These are phyloP conservation scores for Adenanthera pavonina DNA, from an alignment of 306 rosid genomes.

Conservation along the genomic window DNA sequence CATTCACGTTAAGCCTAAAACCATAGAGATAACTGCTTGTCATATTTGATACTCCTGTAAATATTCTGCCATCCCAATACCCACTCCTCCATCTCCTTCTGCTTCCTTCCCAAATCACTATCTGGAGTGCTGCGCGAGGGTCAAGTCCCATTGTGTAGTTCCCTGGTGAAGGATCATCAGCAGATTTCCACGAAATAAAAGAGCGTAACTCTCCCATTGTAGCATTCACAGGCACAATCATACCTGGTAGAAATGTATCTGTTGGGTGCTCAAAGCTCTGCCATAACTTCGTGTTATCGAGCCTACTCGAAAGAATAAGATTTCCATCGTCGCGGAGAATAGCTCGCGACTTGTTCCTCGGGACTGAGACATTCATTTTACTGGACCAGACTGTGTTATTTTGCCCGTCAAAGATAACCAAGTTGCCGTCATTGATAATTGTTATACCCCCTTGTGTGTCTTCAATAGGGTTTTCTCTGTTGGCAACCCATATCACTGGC, in stretches of 20 bases:
- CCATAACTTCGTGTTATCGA: constrained; percentile 41
- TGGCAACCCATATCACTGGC: constrained; percentile 67
- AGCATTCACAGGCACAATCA: constrained; percentile 51
- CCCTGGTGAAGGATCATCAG: constrained; percentile 63
- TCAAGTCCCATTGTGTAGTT: constrained; percentile 67
- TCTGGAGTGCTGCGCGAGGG: constrained; percentile 67
- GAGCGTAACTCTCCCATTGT: constrained; percentile 38
- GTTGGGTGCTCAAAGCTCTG: constrained; percentile 67
- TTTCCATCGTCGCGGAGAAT: constrained; percentile 52
- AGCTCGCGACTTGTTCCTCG: constrained; percentile 32
- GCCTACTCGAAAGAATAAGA: constrained; percentile 45
- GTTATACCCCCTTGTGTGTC: constrained; percentile 52
- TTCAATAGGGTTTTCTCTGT: constrained; percentile 60
- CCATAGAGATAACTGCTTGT: constrained; percentile 48
- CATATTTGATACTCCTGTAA: constrained; percentile 60
- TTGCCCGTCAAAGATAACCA: constrained; percentile 53
- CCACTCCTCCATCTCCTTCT: constrained; percentile 83
- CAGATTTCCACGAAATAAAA: constrained; percentile 75
- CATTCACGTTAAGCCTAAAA: constrained; percentile 43
- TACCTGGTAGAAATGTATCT: constrained; percentile 74
- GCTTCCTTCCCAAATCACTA: constrained; percentile 71
- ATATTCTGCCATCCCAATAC: constrained; percentile 66
- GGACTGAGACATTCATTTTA: constrained; percentile 37
- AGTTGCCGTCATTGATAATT: constrained; percentile 54
- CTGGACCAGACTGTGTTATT: constrained; percentile 53